Evolutionary conservation across 192 early-diverging fungal species (phyloP).

Genomic region (Spizellomyces sp.): DNA sequence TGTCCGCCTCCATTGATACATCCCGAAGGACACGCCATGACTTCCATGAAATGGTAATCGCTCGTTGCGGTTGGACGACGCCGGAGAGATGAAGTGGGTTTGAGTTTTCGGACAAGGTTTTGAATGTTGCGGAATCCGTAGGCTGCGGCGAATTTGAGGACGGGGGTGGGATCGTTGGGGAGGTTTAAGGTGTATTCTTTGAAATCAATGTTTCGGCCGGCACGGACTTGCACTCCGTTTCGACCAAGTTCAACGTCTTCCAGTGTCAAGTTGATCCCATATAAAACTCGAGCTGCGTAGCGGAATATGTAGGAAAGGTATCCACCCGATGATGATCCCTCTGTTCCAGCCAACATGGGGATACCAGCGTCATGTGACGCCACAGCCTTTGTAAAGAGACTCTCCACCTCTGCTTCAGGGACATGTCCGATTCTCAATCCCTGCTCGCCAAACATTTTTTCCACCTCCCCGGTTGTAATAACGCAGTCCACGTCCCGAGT

Average conservation of each 20-base stretch:
- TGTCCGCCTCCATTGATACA: slow-evolving; percentile 99
- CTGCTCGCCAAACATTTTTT: slow-evolving; percentile 79
- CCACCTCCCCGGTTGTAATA: slow-evolving; percentile 91
- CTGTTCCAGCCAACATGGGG: slow-evolving; percentile 55
- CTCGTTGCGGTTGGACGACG: neutral
- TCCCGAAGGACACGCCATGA: slow-evolving; percentile 96
- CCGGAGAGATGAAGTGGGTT: neutral
- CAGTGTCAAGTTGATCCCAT: slow-evolving; percentile 65
- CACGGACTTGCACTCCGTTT: slow-evolving; percentile 62
- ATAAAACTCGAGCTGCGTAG: slow-evolving; percentile 78
- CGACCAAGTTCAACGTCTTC: slow-evolving; percentile 52
- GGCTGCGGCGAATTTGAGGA: slow-evolving; percentile 80
- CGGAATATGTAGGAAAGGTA: slow-evolving; percentile 86
- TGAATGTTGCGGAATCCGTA: slow-evolving; percentile 99
- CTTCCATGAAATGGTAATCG: slow-evolving; percentile 88
- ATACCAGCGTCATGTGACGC: slow-evolving; percentile 8
- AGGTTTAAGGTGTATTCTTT: slow-evolving; percentile 56
- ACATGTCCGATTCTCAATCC: slow-evolving; percentile 40
- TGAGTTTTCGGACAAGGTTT: slow-evolving; percentile 93
- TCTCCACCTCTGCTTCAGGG: slow-evolving; percentile 62
- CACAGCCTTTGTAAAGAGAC: slow-evolving; percentile 26
- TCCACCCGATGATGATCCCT: slow-evolving; percentile 89
- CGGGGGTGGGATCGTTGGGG: slow-evolving; percentile 39
- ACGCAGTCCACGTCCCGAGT: slow-evolving; percentile 97
- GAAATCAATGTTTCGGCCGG: slow-evolving; percentile 82